Evolutionary conservation across 1,139 yeast genomes (phyloP).

Genomic region (Pichia sp.): DNA sequence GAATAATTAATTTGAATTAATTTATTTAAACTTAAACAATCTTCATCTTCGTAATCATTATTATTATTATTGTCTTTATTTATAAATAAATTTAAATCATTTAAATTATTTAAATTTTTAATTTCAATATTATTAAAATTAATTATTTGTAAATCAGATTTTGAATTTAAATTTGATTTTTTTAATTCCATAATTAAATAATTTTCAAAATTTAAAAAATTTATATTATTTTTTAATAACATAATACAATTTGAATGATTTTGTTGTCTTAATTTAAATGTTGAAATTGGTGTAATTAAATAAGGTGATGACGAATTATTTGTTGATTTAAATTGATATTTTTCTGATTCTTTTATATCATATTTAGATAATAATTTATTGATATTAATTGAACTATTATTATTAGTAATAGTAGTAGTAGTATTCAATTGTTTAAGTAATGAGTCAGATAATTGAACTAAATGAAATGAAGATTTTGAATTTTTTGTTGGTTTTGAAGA

Average conservation of each 20-base stretch:
- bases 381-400: neutral
- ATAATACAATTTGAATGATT: slow-evolving; percentile 82
- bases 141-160: neutral
- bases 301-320: slow-evolving; percentile 4
- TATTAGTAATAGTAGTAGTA: too few species aligned
- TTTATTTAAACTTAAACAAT: neutral
- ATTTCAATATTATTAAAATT: neutral
- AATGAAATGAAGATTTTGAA: neutral
- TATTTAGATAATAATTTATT: slow-evolving; percentile 4
- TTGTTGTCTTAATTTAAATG: slow-evolving; percentile 68
- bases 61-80: neutral
- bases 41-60: neutral
- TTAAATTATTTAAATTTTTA: neutral
- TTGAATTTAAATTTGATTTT: neutral
- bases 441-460: slow-evolving; percentile 6
- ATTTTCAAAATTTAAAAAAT: slow-evolving; percentile 6
- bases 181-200: slow-evolving; percentile 8
- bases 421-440: slow-evolving; percentile 4
- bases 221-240: slow-evolving; percentile 33
- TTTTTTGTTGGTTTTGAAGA: neutral
- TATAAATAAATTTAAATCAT: neutral
- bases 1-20: neutral
- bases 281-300: slow-evolving; percentile 37
- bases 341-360: neutral
- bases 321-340: slow-evolving; percentile 10